Base-by-base conservation (phyloP, 345 rosid species). In the Triadica sebifera region DNA sequence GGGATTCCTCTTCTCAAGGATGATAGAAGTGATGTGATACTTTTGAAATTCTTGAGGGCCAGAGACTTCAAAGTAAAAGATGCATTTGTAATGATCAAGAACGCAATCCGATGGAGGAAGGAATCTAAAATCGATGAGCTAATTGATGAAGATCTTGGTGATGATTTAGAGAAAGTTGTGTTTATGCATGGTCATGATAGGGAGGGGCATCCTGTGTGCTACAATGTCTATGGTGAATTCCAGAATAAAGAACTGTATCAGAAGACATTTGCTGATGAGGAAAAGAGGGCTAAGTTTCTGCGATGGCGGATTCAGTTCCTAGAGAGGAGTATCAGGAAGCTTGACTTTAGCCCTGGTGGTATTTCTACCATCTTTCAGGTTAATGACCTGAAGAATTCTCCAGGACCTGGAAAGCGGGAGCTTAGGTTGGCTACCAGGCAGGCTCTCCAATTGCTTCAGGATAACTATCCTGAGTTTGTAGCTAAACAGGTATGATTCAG, bases 401-500 rank as follows among this genome's bases (percentile, higher is more conserved):
- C 97, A 0, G 98, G 97, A 47, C 92, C 90, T 1, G 90, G 83
- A 1, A 92, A 92, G 84, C 78, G 78, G 25, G 98, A 90, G 86
- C 97, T 90, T 69, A 83, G 98, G 75, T 72, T 84, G 25, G 97
- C 97, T 0, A 92, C 97, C 49, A 88, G 82, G 51, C 94, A 90
- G 78, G 96, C 97, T 17, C 87, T 94, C 4, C 89, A 87, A 19
- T 72, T 92, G 78, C 92, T 94, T 76, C 98, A 94, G 72, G 98
- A 94, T 72, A 94, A 94, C 76, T 94, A 92, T 73, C 98, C 97
- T 8, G 98, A 92, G 81, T 94, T 94, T 73, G 98, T 92, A 4
- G 90, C 95, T 69, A 94, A 86, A 75, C 97, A 94, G 92, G 97
- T 94, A 63, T 58, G 10, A 46, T 8, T 47, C 15, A 34, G 16